Base-by-base conservation (phyloP, 306 rosid genomes). In the Fagus crenata region DNA sequence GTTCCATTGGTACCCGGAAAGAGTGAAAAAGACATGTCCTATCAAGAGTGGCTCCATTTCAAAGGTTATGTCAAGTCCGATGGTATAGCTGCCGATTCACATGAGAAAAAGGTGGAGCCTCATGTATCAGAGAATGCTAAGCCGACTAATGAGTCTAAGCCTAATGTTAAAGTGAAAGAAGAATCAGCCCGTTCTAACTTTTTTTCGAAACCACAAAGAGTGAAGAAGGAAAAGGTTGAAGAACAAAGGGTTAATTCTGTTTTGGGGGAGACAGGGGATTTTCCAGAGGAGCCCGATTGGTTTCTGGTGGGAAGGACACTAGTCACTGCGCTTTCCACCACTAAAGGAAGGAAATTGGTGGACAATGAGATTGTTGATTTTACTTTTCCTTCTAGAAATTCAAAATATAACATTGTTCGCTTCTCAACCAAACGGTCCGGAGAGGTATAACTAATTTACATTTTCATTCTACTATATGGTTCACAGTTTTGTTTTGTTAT, bases 351-450 rank as follows among this genome's bases (percentile, higher is more conserved):
- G 61, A 88, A 83, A 42, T 75, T 93, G 81, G 87, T 78, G 33
- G 97, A 93, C 79, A 93, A 93, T 63, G 98, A 93, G 82, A 88
- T 93, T 68, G 88, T 93, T 32, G 43, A 86, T 69, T 91, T 93
- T 56, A 65, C 79, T 68, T 89, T 86, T 69, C 84, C 91, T 54
- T 28, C 42, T 3, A 35, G 77, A 1, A 56, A 39, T 75, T 69
- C 77, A 35, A 84, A 75, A 37, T 67, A 11, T n/a, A 86, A 89
- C 72, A 43, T 93, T 53, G 91, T 90, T 86, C 96, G 97, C 8
- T 81, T 88, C 67, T 88, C 92, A n/a, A 93, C 98, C 31, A 87
- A 88, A 36, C 96, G 93, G 41, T 83, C 67, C 28, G 97, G 98
- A 82, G 96, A 86, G 96, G 93, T 87, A 68, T 22, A 1, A 17